Conservation (phyloP, 768 basidiomycete genomes). For the Termitomyces sp. region DNA sequence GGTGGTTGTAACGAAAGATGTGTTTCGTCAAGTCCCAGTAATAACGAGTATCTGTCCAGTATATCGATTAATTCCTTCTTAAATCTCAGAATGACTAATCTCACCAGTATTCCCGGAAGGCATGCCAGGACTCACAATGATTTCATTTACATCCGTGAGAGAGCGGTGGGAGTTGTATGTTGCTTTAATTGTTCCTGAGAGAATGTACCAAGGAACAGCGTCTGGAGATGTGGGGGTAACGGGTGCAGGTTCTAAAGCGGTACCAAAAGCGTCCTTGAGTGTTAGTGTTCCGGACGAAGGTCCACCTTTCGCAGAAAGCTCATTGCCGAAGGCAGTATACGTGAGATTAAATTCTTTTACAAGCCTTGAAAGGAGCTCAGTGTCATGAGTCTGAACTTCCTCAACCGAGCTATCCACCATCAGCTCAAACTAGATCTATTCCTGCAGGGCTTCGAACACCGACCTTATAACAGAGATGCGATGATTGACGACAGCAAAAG, state of each 20-base stretch:
- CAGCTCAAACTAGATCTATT: neutral
- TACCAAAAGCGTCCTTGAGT: constrained; percentile 47
- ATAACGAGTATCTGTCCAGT: constrained; percentile 47
- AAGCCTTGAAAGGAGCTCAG: constrained; percentile 41
- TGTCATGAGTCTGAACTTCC: constrained; percentile 43
- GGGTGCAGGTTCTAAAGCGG: constrained; percentile 64
- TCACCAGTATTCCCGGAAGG: constrained; percentile 59
- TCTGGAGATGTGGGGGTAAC: constrained; percentile 48
- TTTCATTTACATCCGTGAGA: constrained; percentile 28
- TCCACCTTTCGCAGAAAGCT: constrained; percentile 29
- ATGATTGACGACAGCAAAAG: constrained; percentile 68
- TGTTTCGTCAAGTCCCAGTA: constrained; percentile 56
- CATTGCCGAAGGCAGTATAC: constrained; percentile 52
- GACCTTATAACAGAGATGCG: constrained; percentile 63
- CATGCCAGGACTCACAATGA: constrained; percentile 51
- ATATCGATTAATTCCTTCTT: neutral
- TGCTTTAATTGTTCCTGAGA: constrained; percentile 65
- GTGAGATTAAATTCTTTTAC: constrained; percentile 56
- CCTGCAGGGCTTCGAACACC: constrained; percentile 8
- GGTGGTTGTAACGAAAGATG: constrained; percentile 69
- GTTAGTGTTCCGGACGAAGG: constrained; percentile 43
- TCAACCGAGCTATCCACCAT: constrained; percentile 34
- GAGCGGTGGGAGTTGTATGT: constrained; percentile 50
- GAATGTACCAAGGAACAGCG: constrained; percentile 44
- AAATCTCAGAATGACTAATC: neutral